Base-by-base conservation (phyloP, 306 rosid species). In the Dalbergia oliveri region DNA sequence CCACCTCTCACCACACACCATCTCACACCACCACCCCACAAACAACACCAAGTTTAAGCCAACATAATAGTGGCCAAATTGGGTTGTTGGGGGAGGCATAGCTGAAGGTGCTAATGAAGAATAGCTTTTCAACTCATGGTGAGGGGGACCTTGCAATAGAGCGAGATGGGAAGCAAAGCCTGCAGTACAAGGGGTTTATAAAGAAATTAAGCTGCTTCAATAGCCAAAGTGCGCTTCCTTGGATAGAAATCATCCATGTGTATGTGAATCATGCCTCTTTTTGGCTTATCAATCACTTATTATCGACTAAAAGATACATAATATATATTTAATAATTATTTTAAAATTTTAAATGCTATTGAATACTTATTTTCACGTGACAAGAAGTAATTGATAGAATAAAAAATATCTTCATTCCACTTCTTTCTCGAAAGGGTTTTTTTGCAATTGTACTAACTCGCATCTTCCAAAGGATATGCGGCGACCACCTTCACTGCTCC, bases 391-490 rank as follows among this genome's bases (percentile, higher is more conserved):
- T 21, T 21, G 23, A 21, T 21, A 21, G 23, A 21, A 21, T 1
- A 21, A 21, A 21, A n/a, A n/a, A n/a, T n/a, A n/a, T n/a, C n/a
- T n/a, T n/a, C n/a, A n/a, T n/a, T n/a, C n/a, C n/a, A n/a, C n/a
- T n/a, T n/a, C n/a, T n/a, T n/a, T n/a, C n/a, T n/a, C n/a, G n/a
- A n/a, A 9, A n/a, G 43, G 64, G 80, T 50, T 45, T 49, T 49
- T 66, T 65, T 78, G 49, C 45, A 58, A 16, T 26, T 72, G 58
- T 50, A 51, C 13, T 73, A 41, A 31, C 58, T 8, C 62, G 91
- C 76, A 85, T 88, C 91, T 88, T 83, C 87, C 84, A 77, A 31
- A 49, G 91, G 4, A 88, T 88, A 88, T 83, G 85, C 88, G 86
- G 60, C 79, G 73, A 78, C 85, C 76, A 88, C 50, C 82, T 68